Conservation (phyloP, 169 alveolate genomes). For the Plasmodium gallinaceum region DNA sequence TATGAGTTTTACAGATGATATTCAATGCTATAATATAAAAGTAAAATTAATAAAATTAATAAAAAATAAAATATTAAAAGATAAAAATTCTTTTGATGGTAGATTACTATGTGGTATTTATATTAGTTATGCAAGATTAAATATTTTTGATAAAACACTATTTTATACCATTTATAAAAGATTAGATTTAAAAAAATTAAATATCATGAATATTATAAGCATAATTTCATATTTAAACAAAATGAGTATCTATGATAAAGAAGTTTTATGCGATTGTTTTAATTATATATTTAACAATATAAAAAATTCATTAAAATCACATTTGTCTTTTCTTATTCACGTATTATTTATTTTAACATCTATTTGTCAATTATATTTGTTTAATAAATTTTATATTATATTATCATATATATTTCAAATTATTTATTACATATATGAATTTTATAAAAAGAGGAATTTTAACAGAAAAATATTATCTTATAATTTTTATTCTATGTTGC, state of each 20-base stretch:
- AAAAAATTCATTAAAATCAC: neutral
- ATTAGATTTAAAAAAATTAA: slow-evolving; percentile 4
- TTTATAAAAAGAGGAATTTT: neutral
- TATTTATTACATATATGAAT: neutral
- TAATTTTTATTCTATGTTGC: slow-evolving; percentile 32
- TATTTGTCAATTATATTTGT: slow-evolving; percentile 32
- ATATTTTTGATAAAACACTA: slow-evolving; percentile 31
- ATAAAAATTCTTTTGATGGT: neutral
- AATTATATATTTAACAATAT: slow-evolving; percentile 14
- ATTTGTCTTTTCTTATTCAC: slow-evolving; percentile 20
- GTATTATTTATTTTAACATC: slow-evolving; percentile 47
- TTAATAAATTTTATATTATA: slow-evolving; percentile 8
- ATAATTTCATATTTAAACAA: slow-evolving; percentile 47
- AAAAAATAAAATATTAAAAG: slow-evolving; percentile 14
- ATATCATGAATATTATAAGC: slow-evolving; percentile 14
- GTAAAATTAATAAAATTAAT: slow-evolving; percentile 23
- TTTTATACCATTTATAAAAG: slow-evolving; percentile 29
- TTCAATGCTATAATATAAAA: slow-evolving; percentile 43
- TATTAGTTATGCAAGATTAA: slow-evolving; percentile 42
- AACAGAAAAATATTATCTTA: slow-evolving; percentile 2
- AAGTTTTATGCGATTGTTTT: slow-evolving; percentile 24
- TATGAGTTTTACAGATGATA: slow-evolving; percentile 54
- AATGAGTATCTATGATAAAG: slow-evolving; percentile 24
- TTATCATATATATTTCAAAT: slow-evolving; percentile 12
- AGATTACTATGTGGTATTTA: slow-evolving; percentile 51